Base-by-base conservation (phyloP, 805 yeast species). In the Geotrichum ghanense region DNA sequence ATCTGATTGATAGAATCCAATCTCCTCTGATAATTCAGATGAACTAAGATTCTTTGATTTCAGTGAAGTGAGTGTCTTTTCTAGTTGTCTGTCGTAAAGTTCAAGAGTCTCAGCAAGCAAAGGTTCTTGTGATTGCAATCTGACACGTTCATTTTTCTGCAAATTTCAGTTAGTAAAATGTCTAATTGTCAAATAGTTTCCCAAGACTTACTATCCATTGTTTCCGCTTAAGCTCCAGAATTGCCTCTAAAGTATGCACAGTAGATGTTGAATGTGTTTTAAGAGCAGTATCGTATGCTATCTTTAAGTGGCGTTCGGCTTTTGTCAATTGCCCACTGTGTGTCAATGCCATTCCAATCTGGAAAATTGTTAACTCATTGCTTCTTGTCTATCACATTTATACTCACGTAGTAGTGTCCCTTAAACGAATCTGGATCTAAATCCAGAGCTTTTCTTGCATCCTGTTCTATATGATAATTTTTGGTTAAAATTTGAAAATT, bases 221-320 rank as follows among this genome's bases (percentile, higher is more conserved):
- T 22, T 43, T 44, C 26, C 53, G 51, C 34, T 56, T 53, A 2
- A 59, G 52, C 9, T 52, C 50, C 22, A 62, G 46, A 1, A 62
- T 45, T 3, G 53, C 50, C 27, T 56, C 55, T 31, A 54, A 43
- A 21, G 59, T 58, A 16, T 52, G 46, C 9, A 54, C 48, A 5
- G 58, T 47, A 2, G 65, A 61, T 3, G 63, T 56, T 4, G 65
- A 57, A 14, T 50, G 47, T 20, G 50, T 41, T 22, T 41, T 39
- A 39, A 62, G 41, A 2, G 66, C 60, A 21, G 54, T 35, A 3
- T 51, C 53, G 45, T 62, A 61, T 1, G 65, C 66, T n/a, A 44
- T 49, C 24, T 45, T 46, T 41, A 57, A 44, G 24, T 59, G 51
- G 3, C 47, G 42, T 24, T 57, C 52, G 1, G 64, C 63, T 42